These are phyloP conservation scores for Hammondia hammondi DNA, from an alignment of 169 alveolate species.

Conservation along the genomic window DNA sequence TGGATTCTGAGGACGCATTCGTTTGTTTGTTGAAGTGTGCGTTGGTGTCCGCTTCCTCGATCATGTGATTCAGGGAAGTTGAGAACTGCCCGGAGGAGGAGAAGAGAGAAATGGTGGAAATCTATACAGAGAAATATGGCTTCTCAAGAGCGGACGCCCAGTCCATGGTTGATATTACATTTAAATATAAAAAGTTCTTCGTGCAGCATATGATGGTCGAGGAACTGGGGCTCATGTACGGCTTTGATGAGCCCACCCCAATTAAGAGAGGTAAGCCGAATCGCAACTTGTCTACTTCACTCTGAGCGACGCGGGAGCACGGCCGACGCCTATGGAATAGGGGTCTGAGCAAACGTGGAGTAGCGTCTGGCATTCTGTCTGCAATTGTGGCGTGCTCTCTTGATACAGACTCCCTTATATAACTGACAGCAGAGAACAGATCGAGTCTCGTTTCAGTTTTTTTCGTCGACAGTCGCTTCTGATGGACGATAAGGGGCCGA, in stretches of 20 bases:
- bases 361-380: too few species aligned
- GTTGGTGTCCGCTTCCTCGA: not conserved
- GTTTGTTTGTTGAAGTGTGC: not conserved
- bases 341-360: too few species aligned
- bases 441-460: too few species aligned
- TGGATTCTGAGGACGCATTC: too few species aligned
- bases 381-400: too few species aligned
- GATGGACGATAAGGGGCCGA: too few species aligned
- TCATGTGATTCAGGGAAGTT: constrained; percentile 82
- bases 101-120: constrained; percentile 87
- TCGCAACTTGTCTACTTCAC: not conserved
- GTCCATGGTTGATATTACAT: constrained; percentile 86
- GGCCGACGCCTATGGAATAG: too few species aligned
- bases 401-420: too few species aligned
- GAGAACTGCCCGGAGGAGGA: constrained; percentile 91
- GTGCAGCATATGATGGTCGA: constrained; percentile 93
- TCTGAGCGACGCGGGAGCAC: too few species aligned
- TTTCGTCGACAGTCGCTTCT: too few species aligned
- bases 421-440: too few species aligned
- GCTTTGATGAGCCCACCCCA: constrained; percentile 82
- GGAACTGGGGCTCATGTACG: constrained; percentile 87
- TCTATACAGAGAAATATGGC: constrained; percentile 86
- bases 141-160: constrained; percentile 88
- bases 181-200: constrained; percentile 86
- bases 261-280: constrained; percentile 71